Conservation (phyloP, 2,329 filamentous ascomycete species). For the Mycosphaerella arachidis region DNA sequence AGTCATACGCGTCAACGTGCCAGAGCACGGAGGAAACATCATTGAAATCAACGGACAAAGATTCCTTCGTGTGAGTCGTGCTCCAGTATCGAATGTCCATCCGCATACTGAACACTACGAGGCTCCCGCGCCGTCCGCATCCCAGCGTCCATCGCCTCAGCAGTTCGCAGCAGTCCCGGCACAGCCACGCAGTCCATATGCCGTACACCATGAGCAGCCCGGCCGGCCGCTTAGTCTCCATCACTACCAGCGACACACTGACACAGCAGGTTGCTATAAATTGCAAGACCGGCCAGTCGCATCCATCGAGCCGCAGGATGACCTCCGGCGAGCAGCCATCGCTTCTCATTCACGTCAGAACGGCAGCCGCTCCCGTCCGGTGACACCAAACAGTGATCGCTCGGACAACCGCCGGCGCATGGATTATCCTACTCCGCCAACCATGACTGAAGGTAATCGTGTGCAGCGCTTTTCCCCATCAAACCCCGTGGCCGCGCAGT, state of each 20-base stretch:
- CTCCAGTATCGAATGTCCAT: neutral
- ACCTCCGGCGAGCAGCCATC: conserved; percentile 13
- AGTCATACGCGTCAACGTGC: neutral
- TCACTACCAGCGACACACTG: conserved; percentile 1
- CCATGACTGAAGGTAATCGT: neutral
- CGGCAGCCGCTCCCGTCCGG: conserved; percentile 9
- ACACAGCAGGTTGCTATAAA: conserved; percentile 1
- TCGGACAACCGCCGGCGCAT: conserved; percentile 1
- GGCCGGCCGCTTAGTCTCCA: neutral
- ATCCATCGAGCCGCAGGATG: conserved; percentile 23
- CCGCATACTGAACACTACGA: neutral
- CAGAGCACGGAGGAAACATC: neutral
- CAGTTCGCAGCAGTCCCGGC: neutral
- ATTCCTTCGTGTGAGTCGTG: conserved; percentile 1
- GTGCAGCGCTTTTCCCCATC: neutral
- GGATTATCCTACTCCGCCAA: neutral
- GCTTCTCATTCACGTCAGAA: conserved; percentile 6
- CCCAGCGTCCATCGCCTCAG: neutral
- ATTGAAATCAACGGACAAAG: conserved; percentile 3
- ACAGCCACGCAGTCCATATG: neutral
- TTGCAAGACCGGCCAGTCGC: conserved; percentile 19
- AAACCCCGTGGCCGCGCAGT: neutral
- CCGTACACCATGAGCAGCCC: neutral
- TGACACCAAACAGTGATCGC: conserved; percentile 9
- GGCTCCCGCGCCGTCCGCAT: neutral